Conservation (phyloP, 257 asterid species). For the Fraxinus americana region DNA sequence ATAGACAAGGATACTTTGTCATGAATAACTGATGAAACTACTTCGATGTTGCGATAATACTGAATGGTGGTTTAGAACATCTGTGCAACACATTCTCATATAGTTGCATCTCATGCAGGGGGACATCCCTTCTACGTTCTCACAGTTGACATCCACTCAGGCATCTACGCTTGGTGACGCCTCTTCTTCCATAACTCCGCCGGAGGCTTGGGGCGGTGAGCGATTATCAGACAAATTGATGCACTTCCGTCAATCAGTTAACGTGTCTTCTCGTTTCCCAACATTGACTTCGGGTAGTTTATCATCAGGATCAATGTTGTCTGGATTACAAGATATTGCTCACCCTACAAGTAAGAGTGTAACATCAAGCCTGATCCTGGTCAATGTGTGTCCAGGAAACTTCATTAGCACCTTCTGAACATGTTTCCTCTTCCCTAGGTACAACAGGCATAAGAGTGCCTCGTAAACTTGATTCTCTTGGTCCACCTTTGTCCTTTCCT, state of each 20-base stretch:
- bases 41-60: slow-evolving; percentile 13
- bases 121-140: slow-evolving; percentile 50
- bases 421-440: slow-evolving; percentile 53
- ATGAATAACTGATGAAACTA: slow-evolving; percentile 15
- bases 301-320: slow-evolving; percentile 55
- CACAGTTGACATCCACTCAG: slow-evolving; percentile 62
- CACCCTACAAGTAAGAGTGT: slow-evolving; percentile 48
- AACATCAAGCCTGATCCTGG: slow-evolving; percentile 54
- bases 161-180: slow-evolving; percentile 55
- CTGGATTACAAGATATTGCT: slow-evolving; percentile 64
- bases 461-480: slow-evolving; percentile 56
- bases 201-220: slow-evolving; percentile 97
- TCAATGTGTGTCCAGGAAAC: slow-evolving; percentile 51
- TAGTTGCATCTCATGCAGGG: slow-evolving; percentile 53
- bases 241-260: slow-evolving; percentile 65
- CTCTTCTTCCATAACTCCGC: slow-evolving; percentile 80
- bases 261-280: slow-evolving; percentile 70
- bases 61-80: slow-evolving; percentile 21
- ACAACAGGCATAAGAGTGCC: slow-evolving; percentile 47
- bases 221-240: slow-evolving; percentile 67
- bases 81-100: slow-evolving; percentile 26
- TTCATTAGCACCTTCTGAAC: slow-evolving; percentile 52
- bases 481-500: slow-evolving; percentile 58
- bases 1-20: background rate
- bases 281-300: slow-evolving; percentile 54